Evolutionary conservation across 2,329 filamentous ascomycete species (phyloP).

Genomic region (Neonectria neomacrospora): DNA sequence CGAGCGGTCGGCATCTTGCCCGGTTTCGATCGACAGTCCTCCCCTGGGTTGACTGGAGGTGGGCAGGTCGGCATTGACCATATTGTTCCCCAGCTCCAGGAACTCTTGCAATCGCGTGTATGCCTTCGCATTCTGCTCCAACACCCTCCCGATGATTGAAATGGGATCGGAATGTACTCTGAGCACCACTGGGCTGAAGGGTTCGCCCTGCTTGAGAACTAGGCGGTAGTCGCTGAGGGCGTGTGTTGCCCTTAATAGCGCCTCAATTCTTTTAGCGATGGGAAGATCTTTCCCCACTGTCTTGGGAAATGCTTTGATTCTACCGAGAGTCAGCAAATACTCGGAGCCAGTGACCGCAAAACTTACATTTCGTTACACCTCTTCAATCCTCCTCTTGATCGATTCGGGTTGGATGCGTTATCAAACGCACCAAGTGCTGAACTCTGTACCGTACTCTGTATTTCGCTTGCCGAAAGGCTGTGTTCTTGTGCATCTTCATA

Average conservation of each 20-base stretch:
- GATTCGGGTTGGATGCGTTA: conserved; percentile 84
- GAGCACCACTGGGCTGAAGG: conserved; percentile 81
- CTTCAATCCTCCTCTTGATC: conserved; percentile 79
- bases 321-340: conserved; percentile 49
- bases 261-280: conserved; percentile 66
- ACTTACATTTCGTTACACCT: conserved; percentile 80
- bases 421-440: conserved; percentile 79
- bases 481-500: conserved; percentile 64
- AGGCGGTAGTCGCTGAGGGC: conserved; percentile 80
- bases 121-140: conserved; percentile 79
- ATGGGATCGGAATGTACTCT: conserved; percentile 82
- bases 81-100: conserved; percentile 73
- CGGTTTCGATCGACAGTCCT: conserved; percentile 28
- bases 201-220: conserved; percentile 81
- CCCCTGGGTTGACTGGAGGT: conserved; percentile 27
- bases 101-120: conserved; percentile 82
- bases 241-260: conserved; percentile 78
- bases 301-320: conserved; percentile 71
- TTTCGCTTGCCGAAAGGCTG: conserved; percentile 59
- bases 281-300: conserved; percentile 64
- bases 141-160: conserved; percentile 75
- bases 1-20: conserved; percentile 46
- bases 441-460: conserved; percentile 70
- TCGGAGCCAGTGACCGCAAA: neutral
- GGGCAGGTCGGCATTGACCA: conserved; percentile 69